Percentiles rank a stretch among this genome's conserved stretches.
phyloP scores from a whole-genome alignment of 2,329 filamentous ascomycete species.

The Zasmidium angulare region DNA sequence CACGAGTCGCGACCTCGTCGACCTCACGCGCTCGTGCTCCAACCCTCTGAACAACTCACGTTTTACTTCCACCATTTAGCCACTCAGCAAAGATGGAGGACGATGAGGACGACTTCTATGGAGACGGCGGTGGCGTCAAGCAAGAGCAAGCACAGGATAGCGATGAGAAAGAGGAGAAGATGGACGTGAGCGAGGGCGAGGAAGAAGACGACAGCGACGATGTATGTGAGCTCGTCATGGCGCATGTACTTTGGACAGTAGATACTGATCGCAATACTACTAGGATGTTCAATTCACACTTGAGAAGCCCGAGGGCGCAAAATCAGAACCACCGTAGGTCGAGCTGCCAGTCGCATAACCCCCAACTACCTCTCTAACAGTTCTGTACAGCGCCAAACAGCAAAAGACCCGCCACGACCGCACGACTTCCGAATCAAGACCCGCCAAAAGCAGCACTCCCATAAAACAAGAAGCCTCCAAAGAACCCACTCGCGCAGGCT shows the following conservation, averaged over 20 bases:
- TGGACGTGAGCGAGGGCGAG: constrained; percentile 47
- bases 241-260: background rate
- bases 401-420: constrained; percentile 16
- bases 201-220: constrained; percentile 46
- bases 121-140: constrained; percentile 20
- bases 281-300: constrained; percentile 56
- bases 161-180: constrained; percentile 41
- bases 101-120: constrained; percentile 55
- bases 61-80: background rate
- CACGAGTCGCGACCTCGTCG: background rate
- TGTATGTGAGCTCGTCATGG: constrained; percentile 24
- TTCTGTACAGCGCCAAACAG: constrained; percentile 13
- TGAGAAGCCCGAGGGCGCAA: constrained; percentile 44
- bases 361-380: background rate
- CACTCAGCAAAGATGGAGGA: constrained; percentile 44
- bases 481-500: constrained; percentile 16
- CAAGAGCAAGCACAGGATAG: constrained; percentile 27
- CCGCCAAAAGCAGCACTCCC: constrained; percentile 15
- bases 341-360: background rate
- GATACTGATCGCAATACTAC: constrained; percentile 5
- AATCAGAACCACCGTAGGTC: constrained; percentile 26
- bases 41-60: constrained; percentile 5
- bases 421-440: constrained; percentile 15
- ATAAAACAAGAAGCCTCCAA: constrained; percentile 19
- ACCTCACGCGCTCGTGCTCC: constrained; percentile 7